Conservation (phyloP, 176 grass and related monocot genomes). For the Bonia amplexicaulis region DNA sequence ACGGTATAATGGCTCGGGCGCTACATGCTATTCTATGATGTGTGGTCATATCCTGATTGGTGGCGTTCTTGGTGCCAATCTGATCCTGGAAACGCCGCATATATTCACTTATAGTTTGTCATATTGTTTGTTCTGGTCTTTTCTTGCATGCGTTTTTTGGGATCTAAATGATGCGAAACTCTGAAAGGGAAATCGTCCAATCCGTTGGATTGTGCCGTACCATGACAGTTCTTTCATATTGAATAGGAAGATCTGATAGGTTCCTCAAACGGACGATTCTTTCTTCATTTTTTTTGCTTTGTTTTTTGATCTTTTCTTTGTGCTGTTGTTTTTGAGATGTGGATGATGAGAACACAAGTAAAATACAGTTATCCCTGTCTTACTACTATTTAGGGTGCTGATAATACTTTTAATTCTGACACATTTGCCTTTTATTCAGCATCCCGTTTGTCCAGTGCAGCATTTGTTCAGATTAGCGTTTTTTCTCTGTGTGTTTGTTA, state of each 20-base stretch:
- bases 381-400: constrained; percentile 66
- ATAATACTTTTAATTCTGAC: constrained; percentile 44
- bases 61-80: constrained; percentile 45
- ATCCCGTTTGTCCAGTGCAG: neutral
- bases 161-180: constrained; percentile 48
- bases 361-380: constrained; percentile 90
- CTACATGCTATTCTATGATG: constrained; percentile 23
- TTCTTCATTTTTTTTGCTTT: neutral
- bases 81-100: constrained; percentile 66
- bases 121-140: accelerated
- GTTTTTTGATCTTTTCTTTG: accelerated
- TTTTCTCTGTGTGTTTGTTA: neutral
- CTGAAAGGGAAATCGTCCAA: constrained; percentile 20
- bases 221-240: constrained; percentile 46
- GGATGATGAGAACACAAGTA: constrained; percentile 56
- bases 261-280: neutral
- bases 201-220: neutral
- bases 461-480: neutral
- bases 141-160: neutral
- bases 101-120: constrained; percentile 12
- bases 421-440: neutral
- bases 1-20: constrained; percentile 63
- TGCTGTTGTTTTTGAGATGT: neutral
- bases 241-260: constrained; percentile 80
- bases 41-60: constrained; percentile 78